Percentiles rank a stretch among this genome's conserved stretches.
Evolutionary conservation across 257 asterid genomes (phyloP).

Genomic region (Leptodermis oblonga): DNA sequence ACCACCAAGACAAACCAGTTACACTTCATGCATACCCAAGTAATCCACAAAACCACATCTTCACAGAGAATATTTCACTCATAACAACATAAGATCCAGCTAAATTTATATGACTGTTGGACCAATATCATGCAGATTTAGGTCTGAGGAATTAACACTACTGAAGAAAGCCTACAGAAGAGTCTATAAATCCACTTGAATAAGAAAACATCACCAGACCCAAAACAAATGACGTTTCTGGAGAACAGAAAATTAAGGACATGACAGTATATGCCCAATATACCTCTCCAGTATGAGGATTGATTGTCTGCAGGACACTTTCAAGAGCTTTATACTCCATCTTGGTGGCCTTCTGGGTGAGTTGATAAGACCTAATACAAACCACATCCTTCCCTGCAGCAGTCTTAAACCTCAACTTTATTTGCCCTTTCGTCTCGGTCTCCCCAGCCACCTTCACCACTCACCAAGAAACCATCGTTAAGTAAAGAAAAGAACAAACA

Average conservation of each 20-base stretch:
- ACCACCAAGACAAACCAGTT: not conserved
- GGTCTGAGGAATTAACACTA: not conserved
- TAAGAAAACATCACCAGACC: not conserved
- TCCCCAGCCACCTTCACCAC: slow-evolving; percentile 87
- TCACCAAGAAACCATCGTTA: not conserved
- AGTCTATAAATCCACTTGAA: not conserved
- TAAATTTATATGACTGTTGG: not conserved
- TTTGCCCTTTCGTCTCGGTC: slow-evolving; percentile 98
- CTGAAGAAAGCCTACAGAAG: not conserved
- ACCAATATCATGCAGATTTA: not conserved
- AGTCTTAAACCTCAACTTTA: slow-evolving; percentile 93
- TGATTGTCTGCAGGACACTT: slow-evolving; percentile 92
- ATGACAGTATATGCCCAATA: not conserved
- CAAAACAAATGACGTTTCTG: not conserved
- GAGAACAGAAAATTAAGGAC: not conserved
- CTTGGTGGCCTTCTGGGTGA: slow-evolving; percentile 92
- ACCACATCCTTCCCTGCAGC: slow-evolving; percentile 98
- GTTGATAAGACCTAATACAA: slow-evolving; percentile 96
- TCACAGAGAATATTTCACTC: not conserved
- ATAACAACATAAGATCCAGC: not conserved
- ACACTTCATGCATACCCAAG: not conserved
- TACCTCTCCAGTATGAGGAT: slow-evolving; percentile 97
- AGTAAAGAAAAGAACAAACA: not conserved
- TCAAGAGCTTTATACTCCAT: slow-evolving; percentile 99
- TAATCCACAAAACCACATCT: not conserved